phyloP scores from a whole-genome alignment of 2,329 filamentous ascomycete genomes.

The Apiospora koreana region DNA sequence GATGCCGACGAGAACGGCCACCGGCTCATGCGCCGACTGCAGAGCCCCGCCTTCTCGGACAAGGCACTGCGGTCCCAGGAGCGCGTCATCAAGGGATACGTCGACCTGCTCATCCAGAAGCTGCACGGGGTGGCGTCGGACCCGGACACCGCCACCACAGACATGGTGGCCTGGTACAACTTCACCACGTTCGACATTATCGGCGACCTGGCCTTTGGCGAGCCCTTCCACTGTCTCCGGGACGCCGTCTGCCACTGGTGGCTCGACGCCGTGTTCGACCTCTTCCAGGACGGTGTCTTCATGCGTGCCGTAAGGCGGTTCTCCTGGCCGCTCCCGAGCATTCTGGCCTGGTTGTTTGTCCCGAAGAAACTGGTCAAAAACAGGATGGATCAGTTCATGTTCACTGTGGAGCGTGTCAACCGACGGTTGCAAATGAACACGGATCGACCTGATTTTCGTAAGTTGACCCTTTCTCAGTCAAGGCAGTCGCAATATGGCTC shows the following conservation, averaged over 20 bases:
- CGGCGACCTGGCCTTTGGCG: conserved; percentile 9
- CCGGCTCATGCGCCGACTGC: conserved; percentile 15
- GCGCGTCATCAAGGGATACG: conserved; percentile 34
- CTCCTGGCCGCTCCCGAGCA: neutral
- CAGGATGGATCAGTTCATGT: conserved; percentile 11
- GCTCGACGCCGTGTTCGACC: conserved; percentile 2
- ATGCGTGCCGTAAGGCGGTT: neutral
- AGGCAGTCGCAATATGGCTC: no score
- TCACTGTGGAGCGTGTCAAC: conserved; percentile 7
- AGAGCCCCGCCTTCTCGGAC: conserved; percentile 31
- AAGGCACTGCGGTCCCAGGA: conserved; percentile 39
- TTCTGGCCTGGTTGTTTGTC: neutral
- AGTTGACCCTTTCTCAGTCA: neutral
- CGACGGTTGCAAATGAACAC: neutral
- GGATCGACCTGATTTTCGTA: conserved; percentile 10
- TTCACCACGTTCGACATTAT: conserved; percentile 11
- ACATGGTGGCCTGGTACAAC: conserved; percentile 22
- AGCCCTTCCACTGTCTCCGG: conserved; percentile 10
- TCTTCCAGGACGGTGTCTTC: conserved; percentile 10
- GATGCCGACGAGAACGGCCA: conserved; percentile 19
- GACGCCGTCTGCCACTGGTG: conserved; percentile 11
- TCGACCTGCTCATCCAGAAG: conserved; percentile 35
- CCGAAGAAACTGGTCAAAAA: conserved; percentile 1
- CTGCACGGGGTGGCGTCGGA: conserved; percentile 30
- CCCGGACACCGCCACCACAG: conserved; percentile 15